Conservation (phyloP, 352 stramenopile species). For the Elongisporangium undulatum region DNA sequence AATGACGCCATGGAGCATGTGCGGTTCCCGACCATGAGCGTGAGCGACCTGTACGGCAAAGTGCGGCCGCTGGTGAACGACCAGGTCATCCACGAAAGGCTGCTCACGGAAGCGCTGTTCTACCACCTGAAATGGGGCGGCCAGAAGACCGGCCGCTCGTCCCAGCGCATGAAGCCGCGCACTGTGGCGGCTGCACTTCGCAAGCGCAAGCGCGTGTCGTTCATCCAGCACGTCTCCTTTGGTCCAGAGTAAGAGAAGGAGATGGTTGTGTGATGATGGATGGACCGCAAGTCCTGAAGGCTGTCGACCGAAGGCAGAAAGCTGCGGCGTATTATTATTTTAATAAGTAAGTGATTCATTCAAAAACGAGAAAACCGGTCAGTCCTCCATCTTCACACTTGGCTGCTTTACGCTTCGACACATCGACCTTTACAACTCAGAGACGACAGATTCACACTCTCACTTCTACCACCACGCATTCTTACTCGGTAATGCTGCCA, state of each 20-base stretch:
- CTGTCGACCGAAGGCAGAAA: neutral
- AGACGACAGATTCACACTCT: too few species aligned
- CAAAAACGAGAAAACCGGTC: conserved; percentile 11
- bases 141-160: conserved; percentile 39
- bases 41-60: conserved; percentile 84
- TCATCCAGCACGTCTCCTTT: conserved; percentile 88
- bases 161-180: conserved; percentile 59
- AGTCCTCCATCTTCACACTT: too few species aligned
- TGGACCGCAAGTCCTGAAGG: neutral
- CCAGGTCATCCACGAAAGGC: conserved; percentile 54
- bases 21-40: conserved; percentile 84
- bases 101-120: conserved; percentile 82
- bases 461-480: too few species aligned
- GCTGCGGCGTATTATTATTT: conserved; percentile 1
- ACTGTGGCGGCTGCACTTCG: conserved; percentile 54
- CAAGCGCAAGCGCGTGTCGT: conserved; percentile 86
- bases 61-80: conserved; percentile 68
- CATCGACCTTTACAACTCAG: too few species aligned
- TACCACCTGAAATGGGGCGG: conserved; percentile 85
- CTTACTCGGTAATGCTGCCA: neutral
- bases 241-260: conserved; percentile 23
- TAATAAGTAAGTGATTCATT: neutral
- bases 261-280: conserved; percentile 1
- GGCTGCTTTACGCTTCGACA: too few species aligned
- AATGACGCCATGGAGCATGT: conserved; percentile 79